Percentiles rank a stretch among this genome's conserved stretches.
These are phyloP conservation scores for Warburgia ugandensis DNA, from an alignment of 164 flowering plant species.

Conservation along the genomic window DNA sequence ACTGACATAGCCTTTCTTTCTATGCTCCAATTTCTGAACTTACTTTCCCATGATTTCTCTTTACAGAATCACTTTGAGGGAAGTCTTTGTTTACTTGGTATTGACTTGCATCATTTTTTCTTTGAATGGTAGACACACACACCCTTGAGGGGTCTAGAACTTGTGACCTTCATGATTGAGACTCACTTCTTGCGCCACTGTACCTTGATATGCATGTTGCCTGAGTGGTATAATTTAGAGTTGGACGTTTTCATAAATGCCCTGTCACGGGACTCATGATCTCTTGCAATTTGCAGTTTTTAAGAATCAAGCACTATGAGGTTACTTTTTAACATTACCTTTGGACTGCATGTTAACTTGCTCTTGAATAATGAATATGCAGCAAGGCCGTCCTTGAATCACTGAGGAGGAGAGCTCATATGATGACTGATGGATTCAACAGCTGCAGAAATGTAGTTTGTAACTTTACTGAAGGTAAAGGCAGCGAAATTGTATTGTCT, in stretches of 20 bases:
- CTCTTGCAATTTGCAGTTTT: neutral
- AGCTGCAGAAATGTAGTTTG: constrained; percentile 96
- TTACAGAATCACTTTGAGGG: too few relatives aligned
- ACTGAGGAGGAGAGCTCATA: constrained; percentile 78
- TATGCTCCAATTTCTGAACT: too few relatives aligned
- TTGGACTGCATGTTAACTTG: neutral
- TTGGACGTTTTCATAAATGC: too few relatives aligned
- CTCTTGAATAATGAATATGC: constrained; percentile 17
- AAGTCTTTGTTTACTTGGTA: too few relatives aligned
- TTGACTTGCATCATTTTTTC: too few relatives aligned
- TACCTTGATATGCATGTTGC: too few relatives aligned
- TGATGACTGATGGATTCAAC: constrained; percentile 98
- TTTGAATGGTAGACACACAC: too few relatives aligned
- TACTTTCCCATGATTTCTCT: neutral
- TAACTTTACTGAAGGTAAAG: constrained; percentile 90
- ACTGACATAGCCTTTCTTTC: too few relatives aligned
- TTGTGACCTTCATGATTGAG: too few relatives aligned
- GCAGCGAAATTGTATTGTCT: neutral
- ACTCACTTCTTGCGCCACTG: too few relatives aligned
- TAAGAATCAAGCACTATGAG: neutral
- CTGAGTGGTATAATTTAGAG: too few relatives aligned
- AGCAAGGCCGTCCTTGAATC: constrained; percentile 91
- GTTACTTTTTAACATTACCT: neutral
- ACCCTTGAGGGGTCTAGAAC: too few relatives aligned
- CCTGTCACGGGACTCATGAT: neutral